phyloP scores from a whole-genome alignment of 2,329 filamentous ascomycete species.

The Penicillium freii region DNA sequence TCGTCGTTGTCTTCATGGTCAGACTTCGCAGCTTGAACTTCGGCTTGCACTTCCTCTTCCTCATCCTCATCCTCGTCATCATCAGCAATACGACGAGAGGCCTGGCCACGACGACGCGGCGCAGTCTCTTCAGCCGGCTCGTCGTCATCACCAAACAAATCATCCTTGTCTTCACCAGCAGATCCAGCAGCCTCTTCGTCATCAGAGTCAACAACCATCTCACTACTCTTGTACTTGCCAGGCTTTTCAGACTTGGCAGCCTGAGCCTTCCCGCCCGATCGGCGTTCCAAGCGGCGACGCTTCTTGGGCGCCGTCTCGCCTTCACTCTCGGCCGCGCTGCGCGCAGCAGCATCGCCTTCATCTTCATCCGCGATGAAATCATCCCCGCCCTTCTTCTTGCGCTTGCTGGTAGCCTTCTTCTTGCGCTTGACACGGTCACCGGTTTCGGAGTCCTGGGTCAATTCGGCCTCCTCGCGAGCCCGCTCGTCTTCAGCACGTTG shows the following conservation, averaged over 20 bases:
- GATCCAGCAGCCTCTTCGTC: conserved; percentile 35
- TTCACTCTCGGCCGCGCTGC: conserved; percentile 37
- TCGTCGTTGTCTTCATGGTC: conserved; percentile 31
- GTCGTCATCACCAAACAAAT: conserved; percentile 30
- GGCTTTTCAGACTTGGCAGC: conserved; percentile 56
- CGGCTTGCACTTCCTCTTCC: conserved; percentile 31
- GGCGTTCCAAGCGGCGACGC: conserved; percentile 59
- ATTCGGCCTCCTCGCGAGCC: conserved; percentile 68
- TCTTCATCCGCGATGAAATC: conserved; percentile 42
- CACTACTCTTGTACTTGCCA: conserved; percentile 79
- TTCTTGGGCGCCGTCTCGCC: conserved; percentile 51
- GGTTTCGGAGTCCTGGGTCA: conserved; percentile 77
- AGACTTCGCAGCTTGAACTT: conserved; percentile 39
- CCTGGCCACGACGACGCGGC: conserved; percentile 36
- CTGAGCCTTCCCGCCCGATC: conserved; percentile 42
- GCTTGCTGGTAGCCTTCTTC: conserved; percentile 53
- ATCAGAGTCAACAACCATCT: conserved; percentile 77
- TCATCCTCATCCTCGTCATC: conserved; percentile 49
- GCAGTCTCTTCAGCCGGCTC: conserved; percentile 44
- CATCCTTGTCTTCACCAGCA: conserved; percentile 27
- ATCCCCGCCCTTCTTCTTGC: conserved; percentile 59
- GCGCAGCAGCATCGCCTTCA: conserved; percentile 40
- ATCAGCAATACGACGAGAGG: conserved; percentile 36
- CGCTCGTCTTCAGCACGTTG: conserved; percentile 69
- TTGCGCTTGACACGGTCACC: conserved; percentile 78